These are phyloP conservation scores for Scortechinia acanthostroma DNA, from an alignment of 2,329 filamentous ascomycete species.

Conservation along the genomic window DNA sequence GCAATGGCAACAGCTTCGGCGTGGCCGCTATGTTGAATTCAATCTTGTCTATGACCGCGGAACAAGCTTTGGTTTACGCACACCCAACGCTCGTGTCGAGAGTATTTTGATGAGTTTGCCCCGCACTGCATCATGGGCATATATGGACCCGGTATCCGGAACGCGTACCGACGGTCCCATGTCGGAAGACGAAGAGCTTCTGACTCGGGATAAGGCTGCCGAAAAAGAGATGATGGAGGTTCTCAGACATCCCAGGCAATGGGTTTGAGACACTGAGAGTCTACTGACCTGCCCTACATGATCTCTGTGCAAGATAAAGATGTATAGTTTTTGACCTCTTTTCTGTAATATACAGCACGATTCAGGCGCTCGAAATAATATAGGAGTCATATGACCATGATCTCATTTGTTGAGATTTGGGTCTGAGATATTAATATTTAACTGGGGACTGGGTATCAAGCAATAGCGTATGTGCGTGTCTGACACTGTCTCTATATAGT, in stretches of 20 bases:
- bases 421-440: too few species aligned
- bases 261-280: too few species aligned
- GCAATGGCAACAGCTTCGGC: conserved; percentile 88
- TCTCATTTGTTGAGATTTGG: too few species aligned
- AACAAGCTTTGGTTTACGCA: conserved; percentile 88
- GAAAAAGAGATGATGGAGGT: conserved; percentile 62
- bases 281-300: too few species aligned
- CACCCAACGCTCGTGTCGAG: conserved; percentile 83
- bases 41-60: conserved; percentile 95
- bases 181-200: not conserved
- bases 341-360: too few species aligned
- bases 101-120: conserved; percentile 97
- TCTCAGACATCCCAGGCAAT: conserved; percentile 56
- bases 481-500: too few species aligned
- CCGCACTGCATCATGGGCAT: conserved; percentile 85
- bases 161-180: conserved; percentile 61
- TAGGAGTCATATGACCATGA: too few species aligned
- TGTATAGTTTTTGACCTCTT: too few species aligned
- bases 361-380: too few species aligned
- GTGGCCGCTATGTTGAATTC: conserved; percentile 97
- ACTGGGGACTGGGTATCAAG: too few species aligned
- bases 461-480: too few species aligned
- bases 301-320: too few species aligned
- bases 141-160: conserved; percentile 79
- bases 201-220: not conserved